Percentiles rank a stretch among this genome's conserved stretches.
These are phyloP conservation scores for Graphilbum fragrans DNA, from an alignment of 2,329 filamentous ascomycete genomes.

Conservation along the genomic window DNA sequence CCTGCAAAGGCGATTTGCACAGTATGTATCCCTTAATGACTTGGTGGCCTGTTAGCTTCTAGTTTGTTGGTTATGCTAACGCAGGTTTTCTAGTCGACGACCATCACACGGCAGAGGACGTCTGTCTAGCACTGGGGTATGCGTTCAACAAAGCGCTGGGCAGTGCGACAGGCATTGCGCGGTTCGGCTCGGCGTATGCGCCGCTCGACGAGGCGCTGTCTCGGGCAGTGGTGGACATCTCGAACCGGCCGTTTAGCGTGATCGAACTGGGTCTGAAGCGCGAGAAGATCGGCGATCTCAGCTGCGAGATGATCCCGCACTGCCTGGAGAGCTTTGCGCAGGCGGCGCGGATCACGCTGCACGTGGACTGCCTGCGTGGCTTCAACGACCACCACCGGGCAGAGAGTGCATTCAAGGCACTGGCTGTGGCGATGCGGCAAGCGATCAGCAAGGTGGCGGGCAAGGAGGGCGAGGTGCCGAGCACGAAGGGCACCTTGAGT, in stretches of 20 bases:
- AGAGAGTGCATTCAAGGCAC: conserved; percentile 93
- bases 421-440: conserved; percentile 72
- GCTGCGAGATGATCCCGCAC: conserved; percentile 94
- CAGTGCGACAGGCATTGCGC: conserved; percentile 65
- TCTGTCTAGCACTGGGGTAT: conserved; percentile 77
- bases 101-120: conserved; percentile 95
- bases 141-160: conserved; percentile 76
- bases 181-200: conserved; percentile 85
- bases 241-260: conserved; percentile 78
- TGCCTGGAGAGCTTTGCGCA: conserved; percentile 90
- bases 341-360: conserved; percentile 79
- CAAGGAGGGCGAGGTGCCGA: conserved; percentile 84
- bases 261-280: conserved; percentile 74
- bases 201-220: conserved; percentile 93
- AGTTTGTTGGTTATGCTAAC: background rate
- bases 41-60: background rate
- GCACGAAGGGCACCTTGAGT: conserved; percentile 84
- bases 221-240: conserved; percentile 87
- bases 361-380: conserved; percentile 84
- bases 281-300: conserved; percentile 88
- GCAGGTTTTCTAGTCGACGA: conserved; percentile 60
- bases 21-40: conserved; percentile 46
- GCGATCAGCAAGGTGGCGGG: conserved; percentile 66
- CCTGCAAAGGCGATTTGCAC: conserved; percentile 80
- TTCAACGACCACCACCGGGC: conserved; percentile 93